Evolutionary conservation across 345 rosid genomes (phyloP), one percentile per base, ranked within the genome.

Genomic region (Aethionema arabicum): DNA sequence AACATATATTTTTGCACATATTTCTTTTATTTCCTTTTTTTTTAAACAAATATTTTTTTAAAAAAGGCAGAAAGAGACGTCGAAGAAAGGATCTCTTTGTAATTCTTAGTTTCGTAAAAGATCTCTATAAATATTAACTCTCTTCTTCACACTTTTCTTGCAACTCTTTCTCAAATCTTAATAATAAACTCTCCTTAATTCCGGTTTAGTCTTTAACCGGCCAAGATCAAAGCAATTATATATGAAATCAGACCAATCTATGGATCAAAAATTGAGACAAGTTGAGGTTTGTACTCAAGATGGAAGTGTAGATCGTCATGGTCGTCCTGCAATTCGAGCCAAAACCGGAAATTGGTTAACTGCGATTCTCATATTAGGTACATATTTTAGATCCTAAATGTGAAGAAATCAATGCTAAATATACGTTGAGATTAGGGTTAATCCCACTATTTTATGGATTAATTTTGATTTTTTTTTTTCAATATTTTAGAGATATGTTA

Each of bases 281-380:
- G 37, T 61, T 63, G 86, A 81, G 42, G 72, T 61, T 9, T 75
- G 69, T 59, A 82, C 96, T 11, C 72, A 74, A 9, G 97, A 93
- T 61, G 95, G 99, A 57, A 46, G 86, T 8, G 87, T 85, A 32
- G 99, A 93, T 76, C 82, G 90, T 72, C 79, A 75, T 11, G 96
- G 96, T 7, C 75, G 69, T 13, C 88, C 95, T 2, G 99, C 97
- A 11, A 67, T 84, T 50, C 69, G 79, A 67, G 59, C 72, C 0
- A 87, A 56, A 68, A 77, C 97, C 11, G 97, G 99, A 40, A 77
- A 78, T n/a, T 93, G 99, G 97, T 59, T 76, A 49, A 79, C 96
- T 13, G 97, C 90, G 29, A 77, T 69, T 52, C 81, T 93, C 70
- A 77, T 93, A 27, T 85, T 93, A 3, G 86, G 99, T 93, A 38